Evolutionary conservation across 108 stramenopile genomes (phyloP), one percentile per base, ranked within the genome.

Genomic region (Cyclotella kingstonii): DNA sequence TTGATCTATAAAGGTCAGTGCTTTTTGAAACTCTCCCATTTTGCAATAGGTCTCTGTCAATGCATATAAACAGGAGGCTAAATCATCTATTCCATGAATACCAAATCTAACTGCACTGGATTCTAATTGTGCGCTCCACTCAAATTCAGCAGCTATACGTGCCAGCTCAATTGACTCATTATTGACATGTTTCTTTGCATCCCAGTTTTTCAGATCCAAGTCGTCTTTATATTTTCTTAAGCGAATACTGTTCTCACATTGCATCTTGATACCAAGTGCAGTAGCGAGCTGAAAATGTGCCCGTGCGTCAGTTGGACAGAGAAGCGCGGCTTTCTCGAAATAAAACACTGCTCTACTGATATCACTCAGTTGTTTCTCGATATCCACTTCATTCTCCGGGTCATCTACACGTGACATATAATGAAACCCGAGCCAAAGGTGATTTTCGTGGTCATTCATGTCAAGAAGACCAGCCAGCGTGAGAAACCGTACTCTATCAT

Each of bases 391-490:
- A 45, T 73, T 40, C 6, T 73, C 72, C 14, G 63, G 58, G 38
- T 65, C 53, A 44, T 61, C 60, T 4, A 64, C 46, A 12, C 72
- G 57, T 38, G 63, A 30, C 17, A 59, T 57, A 41, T 73, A 73
- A 34, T 73, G 58, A 52, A 65, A 73, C 1, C 72, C 72, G 17
- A 73, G 35, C 72, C 63, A 73, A 2, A 73, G 46, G 15, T 73
- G 72, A 15, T 49, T 73, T 51, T 73, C 72, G 28, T 65, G 62
- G 42, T 73, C 72, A 39, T 51, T 38, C 14, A 49, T 45, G 31
- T 73, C 72, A 54, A 73, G 54, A 3, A 73, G 56, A 31, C 72
- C 72, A 9, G 72, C 72, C 5, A 73, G 34, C 4, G 72, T 65
- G 48, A 73, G 46, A 45, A 54, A 73, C 8, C 72, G 48, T 2